A percentile compares a stretch with the other conserved stretches of the same genome.
Evolutionary conservation across 1,139 yeast species (phyloP).

Genomic region (Suhomyces chickasaworum): DNA sequence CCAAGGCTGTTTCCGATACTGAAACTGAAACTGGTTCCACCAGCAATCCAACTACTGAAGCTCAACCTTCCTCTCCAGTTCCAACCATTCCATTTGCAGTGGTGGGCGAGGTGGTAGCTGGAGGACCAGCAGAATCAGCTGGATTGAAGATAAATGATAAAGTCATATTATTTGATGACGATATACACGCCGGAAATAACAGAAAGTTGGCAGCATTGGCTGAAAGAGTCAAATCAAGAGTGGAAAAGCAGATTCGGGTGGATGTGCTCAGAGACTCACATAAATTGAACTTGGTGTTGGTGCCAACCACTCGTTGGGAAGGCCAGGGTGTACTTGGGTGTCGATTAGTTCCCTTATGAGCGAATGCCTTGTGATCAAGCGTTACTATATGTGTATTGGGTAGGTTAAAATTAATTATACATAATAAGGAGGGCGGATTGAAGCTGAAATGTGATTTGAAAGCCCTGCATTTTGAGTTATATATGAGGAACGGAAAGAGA

Average conservation of each 20-base stretch:
- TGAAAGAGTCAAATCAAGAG: slow-evolving; percentile 26
- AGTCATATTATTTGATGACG: slow-evolving; percentile 52
- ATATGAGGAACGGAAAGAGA: too few species aligned
- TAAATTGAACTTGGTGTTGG: slow-evolving; percentile 33
- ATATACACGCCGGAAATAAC: slow-evolving; percentile 56
- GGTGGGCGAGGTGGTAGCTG: slow-evolving; percentile 46
- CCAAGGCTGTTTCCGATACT: neutral
- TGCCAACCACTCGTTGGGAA: slow-evolving; percentile 61
- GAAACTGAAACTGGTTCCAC: too few species aligned
- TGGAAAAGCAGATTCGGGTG: slow-evolving; percentile 35
- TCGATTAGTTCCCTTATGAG: slow-evolving; percentile 51
- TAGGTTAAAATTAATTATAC: neutral
- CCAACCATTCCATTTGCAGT: slow-evolving; percentile 56
- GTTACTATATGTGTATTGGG: neutral
- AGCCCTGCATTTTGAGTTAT: too few species aligned
- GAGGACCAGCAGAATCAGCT: slow-evolving; percentile 52
- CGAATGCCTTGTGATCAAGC: slow-evolving; percentile 55
- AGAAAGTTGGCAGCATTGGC: slow-evolving; percentile 45
- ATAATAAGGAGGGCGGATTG: neutral
- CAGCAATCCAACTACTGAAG: too few species aligned
- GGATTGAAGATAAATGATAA: slow-evolving; percentile 50
- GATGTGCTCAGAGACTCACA: slow-evolving; percentile 35
- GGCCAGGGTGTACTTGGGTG: slow-evolving; percentile 80
- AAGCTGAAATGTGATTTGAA: too few species aligned
- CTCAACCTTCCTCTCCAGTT: neutral